These are phyloP conservation scores for Lithocarpus polystachyus DNA, from an alignment of 306 rosid species.

Conservation along the genomic window DNA sequence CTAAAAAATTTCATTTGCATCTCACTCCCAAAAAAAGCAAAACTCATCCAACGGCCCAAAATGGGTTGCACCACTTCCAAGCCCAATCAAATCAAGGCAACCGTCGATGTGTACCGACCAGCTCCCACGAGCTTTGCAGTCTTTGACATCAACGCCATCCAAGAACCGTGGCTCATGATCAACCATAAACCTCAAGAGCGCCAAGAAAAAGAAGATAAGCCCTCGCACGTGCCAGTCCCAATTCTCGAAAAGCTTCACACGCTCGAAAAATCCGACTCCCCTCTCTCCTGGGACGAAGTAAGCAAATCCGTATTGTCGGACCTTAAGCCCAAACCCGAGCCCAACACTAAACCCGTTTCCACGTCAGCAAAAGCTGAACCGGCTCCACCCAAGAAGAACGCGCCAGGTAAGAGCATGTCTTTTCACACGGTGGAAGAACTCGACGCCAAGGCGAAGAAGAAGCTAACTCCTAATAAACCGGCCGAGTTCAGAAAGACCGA, in stretches of 20 bases:
- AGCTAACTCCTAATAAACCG: too few relatives aligned
- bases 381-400: neutral
- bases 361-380: too few relatives aligned
- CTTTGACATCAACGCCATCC: conserved; percentile 71
- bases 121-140: conserved; percentile 85
- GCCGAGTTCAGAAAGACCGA: conserved; percentile 21
- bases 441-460: conserved; percentile 37
- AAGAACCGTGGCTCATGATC: conserved; percentile 76
- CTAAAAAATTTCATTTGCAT: too few relatives aligned
- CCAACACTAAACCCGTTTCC: neutral
- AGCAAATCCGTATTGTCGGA: conserved; percentile 57
- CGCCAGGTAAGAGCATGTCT: conserved; percentile 42
- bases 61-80: conserved; percentile 87
- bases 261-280: conserved; percentile 52
- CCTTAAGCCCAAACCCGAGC: conserved; percentile 26
- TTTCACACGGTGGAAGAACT: conserved; percentile 82
- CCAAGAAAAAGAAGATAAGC: conserved; percentile 21
- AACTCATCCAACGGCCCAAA: neutral
- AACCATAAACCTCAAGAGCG: conserved; percentile 11
- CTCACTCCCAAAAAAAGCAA: neutral
- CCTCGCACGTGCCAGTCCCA: conserved; percentile 45
- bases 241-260: conserved; percentile 62
- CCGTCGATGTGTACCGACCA: conserved; percentile 44
- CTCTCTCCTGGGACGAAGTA: conserved; percentile 83
- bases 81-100: conserved; percentile 44